These are phyloP conservation scores for Solanum aculeatissimum DNA, from an alignment of 305 asterid genomes.

Conservation along the genomic window DNA sequence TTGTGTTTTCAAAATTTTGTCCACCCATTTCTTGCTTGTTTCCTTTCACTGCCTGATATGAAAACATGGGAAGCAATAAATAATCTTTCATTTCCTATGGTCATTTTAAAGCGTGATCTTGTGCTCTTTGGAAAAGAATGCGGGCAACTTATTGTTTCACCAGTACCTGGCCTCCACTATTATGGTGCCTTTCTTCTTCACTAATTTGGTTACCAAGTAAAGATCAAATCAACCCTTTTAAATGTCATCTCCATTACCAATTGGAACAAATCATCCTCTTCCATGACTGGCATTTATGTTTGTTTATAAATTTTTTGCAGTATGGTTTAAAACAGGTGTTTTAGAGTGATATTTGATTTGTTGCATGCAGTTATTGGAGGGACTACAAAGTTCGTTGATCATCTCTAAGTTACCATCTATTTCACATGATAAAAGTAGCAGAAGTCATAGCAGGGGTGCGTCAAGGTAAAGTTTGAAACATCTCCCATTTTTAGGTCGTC, in stretches of 20 bases:
- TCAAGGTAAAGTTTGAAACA: slow-evolving; percentile 26
- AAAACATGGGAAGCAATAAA: background rate
- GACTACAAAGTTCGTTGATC: slow-evolving; percentile 74
- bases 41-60: background rate
- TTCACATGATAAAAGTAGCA: slow-evolving; percentile 64
- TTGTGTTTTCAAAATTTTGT: background rate
- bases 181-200: background rate
- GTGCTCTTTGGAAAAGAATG: background rate
- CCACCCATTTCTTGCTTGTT: background rate
- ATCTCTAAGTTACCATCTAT: slow-evolving; percentile 62
- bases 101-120: background rate
- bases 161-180: background rate
- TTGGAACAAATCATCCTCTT: background rate
- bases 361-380: slow-evolving; percentile 81
- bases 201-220: background rate
- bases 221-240: background rate
- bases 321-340: background rate
- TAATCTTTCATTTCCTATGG: background rate
- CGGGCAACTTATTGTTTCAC: background rate
- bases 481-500: background rate
- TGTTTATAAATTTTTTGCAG: background rate
- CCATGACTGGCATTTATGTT: background rate
- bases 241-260: background rate
- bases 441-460: slow-evolving; percentile 41
- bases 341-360: background rate